Evolutionary conservation across 2,329 filamentous ascomycete species (phyloP).

Genomic region (Trichoderma sp.): DNA sequence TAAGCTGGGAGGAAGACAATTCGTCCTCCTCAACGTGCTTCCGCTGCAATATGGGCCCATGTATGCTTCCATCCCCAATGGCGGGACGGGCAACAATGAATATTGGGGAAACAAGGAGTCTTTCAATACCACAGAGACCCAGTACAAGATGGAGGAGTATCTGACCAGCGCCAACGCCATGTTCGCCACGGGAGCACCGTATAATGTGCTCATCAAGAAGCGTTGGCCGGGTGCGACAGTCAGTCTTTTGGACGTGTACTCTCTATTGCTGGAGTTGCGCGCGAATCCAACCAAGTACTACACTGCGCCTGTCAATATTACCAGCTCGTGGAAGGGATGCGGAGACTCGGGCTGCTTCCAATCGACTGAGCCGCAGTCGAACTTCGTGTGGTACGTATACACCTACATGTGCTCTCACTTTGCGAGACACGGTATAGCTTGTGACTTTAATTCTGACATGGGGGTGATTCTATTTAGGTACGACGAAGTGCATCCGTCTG

Average conservation of each 20-base stretch:
- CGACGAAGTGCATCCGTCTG: constrained; percentile 73
- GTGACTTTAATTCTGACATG: background rate
- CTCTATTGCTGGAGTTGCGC: constrained; percentile 67
- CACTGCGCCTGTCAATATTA: constrained; percentile 60
- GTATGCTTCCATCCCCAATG: constrained; percentile 51
- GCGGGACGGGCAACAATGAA: constrained; percentile 32
- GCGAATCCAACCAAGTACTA: constrained; percentile 64
- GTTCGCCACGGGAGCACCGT: constrained; percentile 55
- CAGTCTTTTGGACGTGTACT: constrained; percentile 69
- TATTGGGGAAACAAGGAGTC: constrained; percentile 53
- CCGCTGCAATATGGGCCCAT: constrained; percentile 70
- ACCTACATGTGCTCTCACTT: background rate
- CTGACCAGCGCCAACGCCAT: constrained; percentile 54
- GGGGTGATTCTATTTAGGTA: constrained; percentile 42
- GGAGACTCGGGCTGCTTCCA: constrained; percentile 21
- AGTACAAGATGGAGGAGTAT: constrained; percentile 52
- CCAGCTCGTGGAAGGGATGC: constrained; percentile 21
- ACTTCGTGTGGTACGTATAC: constrained; percentile 66
- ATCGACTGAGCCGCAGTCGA: constrained; percentile 45
- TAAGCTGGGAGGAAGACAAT: constrained; percentile 66
- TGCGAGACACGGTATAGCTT: background rate
- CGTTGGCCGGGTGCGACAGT: constrained; percentile 64
- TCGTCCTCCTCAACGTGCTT: constrained; percentile 71
- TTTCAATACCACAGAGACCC: constrained; percentile 53
- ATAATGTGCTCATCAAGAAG: constrained; percentile 47